Evolutionary conservation across 1,139 yeast species (phyloP).

Genomic region (Yamadazyma diospyri): DNA sequence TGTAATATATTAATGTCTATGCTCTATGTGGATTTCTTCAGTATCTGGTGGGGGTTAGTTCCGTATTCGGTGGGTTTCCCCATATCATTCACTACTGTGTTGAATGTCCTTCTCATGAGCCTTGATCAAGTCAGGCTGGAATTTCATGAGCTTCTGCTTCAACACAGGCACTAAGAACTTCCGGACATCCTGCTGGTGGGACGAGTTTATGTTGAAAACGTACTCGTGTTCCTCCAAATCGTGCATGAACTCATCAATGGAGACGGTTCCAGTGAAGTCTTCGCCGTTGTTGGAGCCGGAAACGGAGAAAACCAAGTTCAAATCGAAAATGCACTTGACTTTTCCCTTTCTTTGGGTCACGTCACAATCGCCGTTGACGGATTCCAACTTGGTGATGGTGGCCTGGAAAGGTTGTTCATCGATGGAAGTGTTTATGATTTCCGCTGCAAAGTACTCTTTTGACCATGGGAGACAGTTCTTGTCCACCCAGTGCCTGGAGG

Average conservation of each 20-base stretch:
- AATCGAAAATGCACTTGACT: constrained; percentile 69
- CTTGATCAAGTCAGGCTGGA: constrained; percentile 58
- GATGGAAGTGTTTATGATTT: constrained; percentile 35
- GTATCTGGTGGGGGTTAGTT: too few species aligned
- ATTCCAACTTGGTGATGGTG: constrained; percentile 35
- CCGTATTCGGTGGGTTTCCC: too few species aligned
- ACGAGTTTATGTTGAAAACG: constrained; percentile 46
- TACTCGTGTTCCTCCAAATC: constrained; percentile 68
- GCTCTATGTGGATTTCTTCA: too few species aligned
- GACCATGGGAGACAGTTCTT: constrained; percentile 80
- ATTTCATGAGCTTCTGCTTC: constrained; percentile 44
- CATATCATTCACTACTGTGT: constrained; percentile 20
- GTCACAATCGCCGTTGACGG: constrained; percentile 70
- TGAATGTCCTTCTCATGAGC: constrained; percentile 63
- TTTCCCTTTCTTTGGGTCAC: constrained; percentile 81
- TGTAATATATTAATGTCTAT: constrained; percentile 3
- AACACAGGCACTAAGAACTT: constrained; percentile 50
- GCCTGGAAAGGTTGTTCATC: constrained; percentile 33
- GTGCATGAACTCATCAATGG: constrained; percentile 67
- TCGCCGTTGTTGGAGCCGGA: constrained; percentile 27
- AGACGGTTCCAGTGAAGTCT: constrained; percentile 35
- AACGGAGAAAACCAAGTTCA: constrained; percentile 50
- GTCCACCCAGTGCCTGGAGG: constrained; percentile 78
- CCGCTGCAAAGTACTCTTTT: constrained; percentile 49
- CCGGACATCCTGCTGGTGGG: constrained; percentile 36